These are phyloP conservation scores for Irineochytrium annulatum DNA, from an alignment of 192 early-diverging fungal genomes.

Conservation along the genomic window DNA sequence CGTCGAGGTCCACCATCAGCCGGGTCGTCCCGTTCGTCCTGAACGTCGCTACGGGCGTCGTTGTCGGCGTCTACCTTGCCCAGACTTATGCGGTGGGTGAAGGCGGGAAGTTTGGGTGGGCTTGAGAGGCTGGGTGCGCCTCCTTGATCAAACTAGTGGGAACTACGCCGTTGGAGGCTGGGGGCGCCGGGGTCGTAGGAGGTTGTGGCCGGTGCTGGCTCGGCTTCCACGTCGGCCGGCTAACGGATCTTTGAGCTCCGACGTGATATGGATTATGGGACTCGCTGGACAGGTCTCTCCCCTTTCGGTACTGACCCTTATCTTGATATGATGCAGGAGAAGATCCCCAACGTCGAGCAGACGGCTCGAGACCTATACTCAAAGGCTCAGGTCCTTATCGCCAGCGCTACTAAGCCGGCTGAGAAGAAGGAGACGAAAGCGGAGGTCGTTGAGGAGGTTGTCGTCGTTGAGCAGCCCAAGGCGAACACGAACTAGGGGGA, in stretches of 20 bases:
- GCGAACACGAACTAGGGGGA: neutral
- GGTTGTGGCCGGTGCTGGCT: too few relatives aligned
- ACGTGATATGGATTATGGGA: too few relatives aligned
- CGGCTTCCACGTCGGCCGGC: too few relatives aligned
- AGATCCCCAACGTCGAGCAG: conserved; percentile 2
- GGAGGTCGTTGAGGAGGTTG: conserved; percentile 3
- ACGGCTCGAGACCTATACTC: neutral
- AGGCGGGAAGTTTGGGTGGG: too few relatives aligned
- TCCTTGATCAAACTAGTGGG: too few relatives aligned
- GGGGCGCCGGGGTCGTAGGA: too few relatives aligned
- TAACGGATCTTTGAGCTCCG: too few relatives aligned
- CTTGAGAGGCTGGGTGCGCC: too few relatives aligned
- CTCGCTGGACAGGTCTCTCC: neutral
- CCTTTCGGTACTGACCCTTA: neutral
- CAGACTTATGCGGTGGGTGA: conserved; percentile 5
- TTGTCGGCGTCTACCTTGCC: conserved; percentile 1
- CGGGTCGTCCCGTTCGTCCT: neutral
- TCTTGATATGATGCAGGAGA: neutral
- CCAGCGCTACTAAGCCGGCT: neutral
- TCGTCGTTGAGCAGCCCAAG: conserved; percentile 3
- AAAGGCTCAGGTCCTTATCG: conserved; percentile 2
- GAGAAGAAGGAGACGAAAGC: neutral
- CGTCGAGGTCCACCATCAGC: too few relatives aligned
- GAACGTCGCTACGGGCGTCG: neutral
- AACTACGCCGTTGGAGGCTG: too few relatives aligned